Percentiles rank a stretch among this genome's conserved stretches.
Evolutionary conservation across 495 filamentous ascomycete species (phyloP).

Genomic region (Neurospora intermedia): DNA sequence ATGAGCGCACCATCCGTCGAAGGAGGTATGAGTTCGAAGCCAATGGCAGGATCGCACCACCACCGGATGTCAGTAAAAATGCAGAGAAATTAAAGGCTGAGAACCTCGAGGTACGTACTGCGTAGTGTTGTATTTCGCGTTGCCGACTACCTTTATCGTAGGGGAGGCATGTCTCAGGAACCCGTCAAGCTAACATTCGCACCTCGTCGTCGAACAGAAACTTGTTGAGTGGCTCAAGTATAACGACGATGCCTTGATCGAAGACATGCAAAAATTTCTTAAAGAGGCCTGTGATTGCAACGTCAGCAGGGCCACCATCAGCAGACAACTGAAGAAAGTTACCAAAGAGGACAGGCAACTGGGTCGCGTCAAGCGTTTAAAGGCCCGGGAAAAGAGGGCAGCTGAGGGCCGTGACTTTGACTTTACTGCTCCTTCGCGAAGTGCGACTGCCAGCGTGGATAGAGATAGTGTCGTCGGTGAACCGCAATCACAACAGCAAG

Average conservation of each 20-base stretch:
- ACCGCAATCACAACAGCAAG: conserved; percentile 1
- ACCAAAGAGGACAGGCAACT: background rate
- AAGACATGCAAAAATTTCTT: conserved; percentile 20
- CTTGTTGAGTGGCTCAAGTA: conserved; percentile 18
- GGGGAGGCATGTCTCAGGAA: too few relatives aligned
- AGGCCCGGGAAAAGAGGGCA: background rate
- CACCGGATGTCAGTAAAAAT: conserved; percentile 19
- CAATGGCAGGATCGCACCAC: conserved; percentile 13
- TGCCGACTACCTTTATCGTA: background rate
- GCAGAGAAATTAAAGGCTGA: conserved; percentile 20
- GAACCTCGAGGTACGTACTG: conserved; percentile 13
- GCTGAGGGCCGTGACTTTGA: background rate
- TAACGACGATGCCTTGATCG: conserved; percentile 18
- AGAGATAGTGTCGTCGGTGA: background rate
- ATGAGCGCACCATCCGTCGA: conserved; percentile 17
- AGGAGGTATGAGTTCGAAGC: conserved; percentile 13
- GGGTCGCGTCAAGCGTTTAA: background rate
- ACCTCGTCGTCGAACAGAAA: conserved; percentile 8
- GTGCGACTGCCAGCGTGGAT: conserved; percentile 7
- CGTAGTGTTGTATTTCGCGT: background rate
- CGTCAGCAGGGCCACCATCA: conserved; percentile 15
- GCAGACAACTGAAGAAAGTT: conserved; percentile 4
- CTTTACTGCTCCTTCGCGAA: background rate
- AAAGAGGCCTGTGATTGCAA: conserved; percentile 11
- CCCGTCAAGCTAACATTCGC: background rate